A percentile compares a stretch with the other conserved stretches of the same genome.
phyloP scores from a whole-genome alignment of 352 stramenopile genomes.

The Pilasporangium apinafurcum region DNA sequence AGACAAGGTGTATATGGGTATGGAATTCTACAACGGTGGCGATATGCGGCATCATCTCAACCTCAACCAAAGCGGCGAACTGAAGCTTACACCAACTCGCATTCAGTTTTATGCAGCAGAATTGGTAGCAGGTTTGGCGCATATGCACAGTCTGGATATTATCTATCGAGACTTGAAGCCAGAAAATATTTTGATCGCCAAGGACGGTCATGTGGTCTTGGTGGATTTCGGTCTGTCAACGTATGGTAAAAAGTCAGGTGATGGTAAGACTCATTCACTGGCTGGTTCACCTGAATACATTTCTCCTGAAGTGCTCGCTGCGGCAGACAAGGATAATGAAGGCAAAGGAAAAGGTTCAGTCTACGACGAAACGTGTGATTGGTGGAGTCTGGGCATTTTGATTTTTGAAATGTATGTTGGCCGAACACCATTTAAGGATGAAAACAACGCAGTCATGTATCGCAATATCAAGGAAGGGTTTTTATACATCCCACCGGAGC shows the following conservation, averaged over 20 bases:
- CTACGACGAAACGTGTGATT: conserved; percentile 84
- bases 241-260: conserved; percentile 38
- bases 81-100: conserved; percentile 55
- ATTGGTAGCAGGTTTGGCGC: conserved; percentile 70
- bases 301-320: conserved; percentile 84
- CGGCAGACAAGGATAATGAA: conserved; percentile 32
- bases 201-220: conserved; percentile 85
- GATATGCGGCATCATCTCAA: conserved; percentile 88
- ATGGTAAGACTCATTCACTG: conserved; percentile 64
- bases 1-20: conserved; percentile 98
- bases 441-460: conserved; percentile 91
- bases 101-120: conserved; percentile 87
- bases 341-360: conserved; percentile 23
- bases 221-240: conserved; percentile 91
- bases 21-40: conserved; percentile 98
- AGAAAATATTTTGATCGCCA: conserved; percentile 84
- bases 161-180: conserved; percentile 88
- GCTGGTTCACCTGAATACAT: conserved; percentile 89
- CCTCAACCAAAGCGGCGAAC: conserved; percentile 54
- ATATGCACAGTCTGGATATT: conserved; percentile 88
- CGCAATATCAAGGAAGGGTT: conserved; percentile 84
- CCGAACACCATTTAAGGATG: conserved; percentile 89
- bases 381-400: conserved; percentile 88
- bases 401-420: conserved; percentile 90
- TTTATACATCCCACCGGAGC: conserved; percentile 72